Evolutionary conservation across 2,329 filamentous ascomycete genomes (phyloP), one percentile per base, ranked within the genome.

Genomic region (Seiridium unicorne): DNA sequence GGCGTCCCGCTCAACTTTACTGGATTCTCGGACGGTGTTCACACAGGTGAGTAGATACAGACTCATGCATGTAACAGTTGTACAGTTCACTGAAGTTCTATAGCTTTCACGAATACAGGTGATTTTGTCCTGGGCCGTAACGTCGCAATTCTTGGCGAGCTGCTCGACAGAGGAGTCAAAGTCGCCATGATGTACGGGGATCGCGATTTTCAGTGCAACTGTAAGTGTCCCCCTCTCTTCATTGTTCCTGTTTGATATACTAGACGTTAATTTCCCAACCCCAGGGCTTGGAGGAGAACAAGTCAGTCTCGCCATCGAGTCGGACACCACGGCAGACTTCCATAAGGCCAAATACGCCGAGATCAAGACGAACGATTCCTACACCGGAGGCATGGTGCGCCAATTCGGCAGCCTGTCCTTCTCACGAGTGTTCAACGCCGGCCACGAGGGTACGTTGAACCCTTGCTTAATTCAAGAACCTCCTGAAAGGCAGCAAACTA

Each of bases 1-100:
- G 87, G 86, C 6, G 81, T 85, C 0, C 83, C 83, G 0, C 70
- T 87, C 36, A 88, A 88, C 70, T 87, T 80, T 72, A 83, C 3
- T 69, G 75, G 57, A 10, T 26, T 34, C 13, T 53, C 57, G 7
- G 35, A 8, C 7, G 48, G 8, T 2, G 48, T 59, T 10, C n/a
- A 9, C 13, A 31, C n/a, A 5, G 44, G 55, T 56, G 44, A 35
- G 26, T 44, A 18, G 34, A n/a, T n/a, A 13, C 34, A 4, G 32
- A 47, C 8, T 26, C 31, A 47, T 18, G 10, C 7, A 6, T 48
- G 6, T 31, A 31, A 49, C 42, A 4, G 18, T 18, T 44, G 10
- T 44, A 11, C n/a, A 18, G 13, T 6, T n/a, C 34, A n/a, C 40
- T 56, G 53, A 56, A 36, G 44, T n/a, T 3, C 9, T 46, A 44